phyloP scores from a whole-genome alignment of 495 filamentous ascomycete genomes.

The Penicillium crystallinum region DNA sequence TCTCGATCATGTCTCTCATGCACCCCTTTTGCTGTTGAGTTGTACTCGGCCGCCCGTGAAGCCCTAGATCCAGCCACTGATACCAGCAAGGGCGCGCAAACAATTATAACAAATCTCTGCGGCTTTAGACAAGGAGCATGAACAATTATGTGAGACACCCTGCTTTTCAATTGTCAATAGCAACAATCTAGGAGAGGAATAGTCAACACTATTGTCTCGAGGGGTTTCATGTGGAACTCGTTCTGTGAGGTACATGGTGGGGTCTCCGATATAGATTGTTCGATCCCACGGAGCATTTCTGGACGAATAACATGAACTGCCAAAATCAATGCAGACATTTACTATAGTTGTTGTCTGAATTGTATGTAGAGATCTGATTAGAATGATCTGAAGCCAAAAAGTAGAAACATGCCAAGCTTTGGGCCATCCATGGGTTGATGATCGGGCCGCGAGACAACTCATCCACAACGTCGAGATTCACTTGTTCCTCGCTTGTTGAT shows the following conservation, averaged over 20 bases:
- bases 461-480: neutral
- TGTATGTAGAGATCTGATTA: neutral
- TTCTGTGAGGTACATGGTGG: neutral
- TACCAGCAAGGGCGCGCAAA: slow-evolving; percentile 18
- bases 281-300: neutral
- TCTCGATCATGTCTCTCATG: neutral
- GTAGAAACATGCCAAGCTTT: slow-evolving; percentile 13
- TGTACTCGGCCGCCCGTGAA: neutral
- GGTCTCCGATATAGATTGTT: neutral
- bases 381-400: neutral
- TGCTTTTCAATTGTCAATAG: neutral
- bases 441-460: slow-evolving; percentile 6
- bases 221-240: neutral
- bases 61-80: slow-evolving; percentile 15
- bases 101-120: slow-evolving; percentile 1
- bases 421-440: slow-evolving; percentile 5
- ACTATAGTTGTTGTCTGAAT: neutral
- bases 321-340: neutral
- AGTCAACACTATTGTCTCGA: slow-evolving; percentile 7
- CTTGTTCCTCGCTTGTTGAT: slow-evolving; percentile 5
- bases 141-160: neutral
- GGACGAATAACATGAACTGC: neutral
- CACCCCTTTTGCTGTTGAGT: slow-evolving; percentile 16
- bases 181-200: slow-evolving; percentile 7
- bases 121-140: neutral